Evolutionary conservation across 345 rosid species (phyloP), one percentile per base, ranked within the genome.

Genomic region (Iberis pinnata): DNA sequence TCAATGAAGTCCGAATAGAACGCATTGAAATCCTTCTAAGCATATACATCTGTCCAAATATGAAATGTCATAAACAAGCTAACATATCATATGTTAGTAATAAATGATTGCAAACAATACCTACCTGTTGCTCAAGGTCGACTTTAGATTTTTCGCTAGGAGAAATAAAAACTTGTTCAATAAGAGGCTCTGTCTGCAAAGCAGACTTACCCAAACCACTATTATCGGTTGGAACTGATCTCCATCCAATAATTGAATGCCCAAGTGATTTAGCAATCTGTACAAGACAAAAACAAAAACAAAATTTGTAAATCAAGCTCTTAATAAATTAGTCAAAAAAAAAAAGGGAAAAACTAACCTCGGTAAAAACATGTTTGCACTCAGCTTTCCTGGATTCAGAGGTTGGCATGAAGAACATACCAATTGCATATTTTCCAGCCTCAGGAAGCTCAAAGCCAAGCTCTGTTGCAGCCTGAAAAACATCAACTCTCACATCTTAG

Each of bases 221-320:
- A 47, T 93, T 88, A 59, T 93, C 87, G 24, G 92, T 83, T 24
- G 97, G 97, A 48, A 93, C 95, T 39, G 76, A 17, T 49, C 99
- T 78, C 99, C 99, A 93, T 18, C 94, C 97, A 54, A 93, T 81
- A 59, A 93, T 90, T 9, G 76, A 73, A 58, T 93, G 99, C 4
- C 99, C 99, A 61, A 93, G 85, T 26, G 97, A 83, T 73, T 83
- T 90, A 19, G 99, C 98, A 73, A 88, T 93, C 98, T 92, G 35
- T 33, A 57, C 19, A 52, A 6, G 12, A 43, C 40, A 18, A 6
- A 33, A 47, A 31, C 52, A 12, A 40, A 44, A 48, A 12, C 9
- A 43, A 18, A 42, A n/a, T 4, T 0, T n/a, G 1, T 4, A 5
- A 7, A 16, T 22, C 33, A 43, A 18, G 0, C 11, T 29, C 35